These are phyloP conservation scores for Hypomyces rosellus DNA, from an alignment of 2,329 filamentous ascomycete genomes.

Conservation along the genomic window DNA sequence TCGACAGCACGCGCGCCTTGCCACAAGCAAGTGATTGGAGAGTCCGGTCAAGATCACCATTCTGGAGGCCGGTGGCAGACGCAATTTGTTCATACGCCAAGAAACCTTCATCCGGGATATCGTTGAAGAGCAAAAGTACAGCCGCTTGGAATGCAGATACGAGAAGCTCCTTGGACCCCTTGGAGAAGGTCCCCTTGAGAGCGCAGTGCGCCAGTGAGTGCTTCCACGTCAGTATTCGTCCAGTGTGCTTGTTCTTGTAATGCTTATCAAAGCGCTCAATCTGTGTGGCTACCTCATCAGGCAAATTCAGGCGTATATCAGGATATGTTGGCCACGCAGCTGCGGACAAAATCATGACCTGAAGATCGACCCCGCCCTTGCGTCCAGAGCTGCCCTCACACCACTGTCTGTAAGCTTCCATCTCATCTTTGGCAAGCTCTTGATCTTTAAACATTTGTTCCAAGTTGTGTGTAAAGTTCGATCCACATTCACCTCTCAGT, in stretches of 20 bases:
- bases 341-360: constrained; percentile 84
- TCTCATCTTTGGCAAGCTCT: constrained; percentile 86
- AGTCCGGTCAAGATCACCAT: constrained; percentile 77
- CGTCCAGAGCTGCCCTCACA: constrained; percentile 44
- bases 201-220: constrained; percentile 88
- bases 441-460: constrained; percentile 99
- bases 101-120: constrained; percentile 49
- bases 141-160: constrained; percentile 91
- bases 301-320: constrained; percentile 65
- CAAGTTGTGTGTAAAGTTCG: constrained; percentile 90
- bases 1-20: constrained; percentile 75
- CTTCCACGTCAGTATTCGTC: constrained; percentile 83
- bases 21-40: constrained; percentile 93
- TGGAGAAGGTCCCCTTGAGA: constrained; percentile 72
- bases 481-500: constrained; percentile 87
- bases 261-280: constrained; percentile 76
- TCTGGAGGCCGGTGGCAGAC: constrained; percentile 65
- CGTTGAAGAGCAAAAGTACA: constrained; percentile 86
- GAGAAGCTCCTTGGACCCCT: constrained; percentile 77
- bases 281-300: constrained; percentile 66
- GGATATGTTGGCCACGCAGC: constrained; percentile 91
- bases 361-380: constrained; percentile 53
- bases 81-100: constrained; percentile 72
- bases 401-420: constrained; percentile 75
- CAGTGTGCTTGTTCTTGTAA: constrained; percentile 86